Evolutionary conservation across 441 rosid genomes (phyloP), one percentile per base, ranked within the genome.

Genomic region (Brassica balearica): DNA sequence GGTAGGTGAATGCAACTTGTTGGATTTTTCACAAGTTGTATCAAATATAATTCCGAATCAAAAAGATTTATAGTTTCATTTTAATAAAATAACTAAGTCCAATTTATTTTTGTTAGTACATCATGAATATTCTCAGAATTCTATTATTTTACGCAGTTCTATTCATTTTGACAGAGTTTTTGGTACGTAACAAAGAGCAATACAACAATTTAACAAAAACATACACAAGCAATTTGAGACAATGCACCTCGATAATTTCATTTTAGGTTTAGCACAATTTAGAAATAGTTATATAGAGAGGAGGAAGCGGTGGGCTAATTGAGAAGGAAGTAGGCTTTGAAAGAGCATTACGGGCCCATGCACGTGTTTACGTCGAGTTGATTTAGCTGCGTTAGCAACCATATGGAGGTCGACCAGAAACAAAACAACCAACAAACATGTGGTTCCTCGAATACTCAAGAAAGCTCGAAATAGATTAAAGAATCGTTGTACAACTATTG

Each of bases 391-490:
- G 27, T 25, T 25, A 25, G 34, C 34, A 23, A 90, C 93, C 19
- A 64, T 76, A 59, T 94, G 97, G 98, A 90, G 97, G 77, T 94
- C 63, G 58, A 59, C 59, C 10, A 10, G 75, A 38, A 56, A 62
- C 14, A 79, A 63, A 41, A 74, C 65, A 32, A 10, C 58, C 20
- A 64, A 56, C 64, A 75, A 65, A 56, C 72, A 68, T 1, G 1
- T 65, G 55, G 69, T 76, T 75, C 76, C 59, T 58, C 3, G 59
- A 70, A 65, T 75, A 22, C 68, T 80, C 3, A 74, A 38, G 61
- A 80, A 65, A 75, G 68, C 79, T 56, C 73, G 72, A 58, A 80
- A 65, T 20, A 68, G 63, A 19, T 15, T 64, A 15, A 80, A 22
- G 76, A 75, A 56, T 41, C 68, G 72, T 74, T 64, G 70, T 73